phyloP scores from a whole-genome alignment of 805 yeast species.

The Candida tibetensis region DNA sequence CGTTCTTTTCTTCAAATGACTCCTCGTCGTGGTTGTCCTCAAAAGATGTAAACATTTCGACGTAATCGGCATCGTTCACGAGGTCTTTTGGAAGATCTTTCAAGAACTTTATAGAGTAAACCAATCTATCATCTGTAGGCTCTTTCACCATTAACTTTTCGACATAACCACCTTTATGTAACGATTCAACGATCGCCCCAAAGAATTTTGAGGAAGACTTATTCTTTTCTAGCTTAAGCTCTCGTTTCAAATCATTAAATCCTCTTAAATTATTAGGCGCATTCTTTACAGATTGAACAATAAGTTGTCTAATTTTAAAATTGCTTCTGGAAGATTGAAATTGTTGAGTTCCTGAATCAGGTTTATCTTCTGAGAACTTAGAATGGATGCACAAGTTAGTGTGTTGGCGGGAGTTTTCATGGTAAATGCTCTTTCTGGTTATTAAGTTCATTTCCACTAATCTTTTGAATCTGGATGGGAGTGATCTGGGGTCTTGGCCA shows the following conservation, averaged over 20 bases:
- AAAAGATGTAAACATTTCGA: slow-evolving; percentile 17
- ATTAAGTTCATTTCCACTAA: slow-evolving; percentile 51
- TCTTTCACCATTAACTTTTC: slow-evolving; percentile 50
- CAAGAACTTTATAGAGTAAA: slow-evolving; percentile 41
- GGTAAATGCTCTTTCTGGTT: slow-evolving; percentile 32
- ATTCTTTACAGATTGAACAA: slow-evolving; percentile 49
- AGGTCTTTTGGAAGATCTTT: slow-evolving; percentile 48
- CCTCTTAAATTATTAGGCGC: slow-evolving; percentile 64
- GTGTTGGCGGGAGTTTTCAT: slow-evolving; percentile 43
- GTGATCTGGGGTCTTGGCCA: slow-evolving; percentile 69
- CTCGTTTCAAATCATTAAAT: slow-evolving; percentile 57
- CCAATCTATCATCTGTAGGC: slow-evolving; percentile 25
- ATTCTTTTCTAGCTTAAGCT: slow-evolving; percentile 48
- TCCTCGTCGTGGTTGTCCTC: slow-evolving; percentile 12
- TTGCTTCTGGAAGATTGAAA: slow-evolving; percentile 22
- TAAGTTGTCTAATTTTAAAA: slow-evolving; percentile 30
- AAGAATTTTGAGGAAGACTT: slow-evolving; percentile 43
- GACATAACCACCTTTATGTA: slow-evolving; percentile 45
- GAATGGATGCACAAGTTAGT: slow-evolving; percentile 54
- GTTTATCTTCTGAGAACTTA: slow-evolving; percentile 37
- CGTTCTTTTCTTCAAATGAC: slow-evolving; percentile 21
- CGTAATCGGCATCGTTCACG: slow-evolving; percentile 41
- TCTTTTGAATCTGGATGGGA: slow-evolving; percentile 59
- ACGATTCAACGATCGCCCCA: slow-evolving; percentile 44
- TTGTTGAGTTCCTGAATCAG: slow-evolving; percentile 20